These are phyloP conservation scores for Cornus florida DNA, from an alignment of 148 eudicot species.

Conservation along the genomic window DNA sequence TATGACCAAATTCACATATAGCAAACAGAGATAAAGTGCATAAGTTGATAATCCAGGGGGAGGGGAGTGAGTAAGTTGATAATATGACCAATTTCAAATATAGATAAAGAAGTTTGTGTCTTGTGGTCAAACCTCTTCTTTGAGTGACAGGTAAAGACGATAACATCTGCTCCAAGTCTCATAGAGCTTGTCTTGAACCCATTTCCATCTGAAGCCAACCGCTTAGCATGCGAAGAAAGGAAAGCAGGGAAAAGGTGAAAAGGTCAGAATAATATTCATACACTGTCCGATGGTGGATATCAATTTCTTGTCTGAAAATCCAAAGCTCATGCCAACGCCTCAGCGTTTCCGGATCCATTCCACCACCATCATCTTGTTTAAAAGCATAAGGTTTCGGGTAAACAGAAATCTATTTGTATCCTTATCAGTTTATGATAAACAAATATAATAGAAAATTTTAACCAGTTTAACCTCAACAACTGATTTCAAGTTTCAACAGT, in stretches of 20 bases:
- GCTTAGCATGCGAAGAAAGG: constrained; percentile 8
- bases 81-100: constrained; percentile 4
- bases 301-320: constrained; percentile 64
- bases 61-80: no score
- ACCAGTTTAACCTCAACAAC: background rate
- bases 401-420: background rate
- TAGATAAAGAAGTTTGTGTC: background rate
- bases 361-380: constrained; percentile 62
- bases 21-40: background rate
- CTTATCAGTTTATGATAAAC: background rate
- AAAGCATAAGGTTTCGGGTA: constrained; percentile 20
- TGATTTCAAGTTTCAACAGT: background rate
- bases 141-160: constrained; percentile 52
- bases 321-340: constrained; percentile 72
- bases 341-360: constrained; percentile 62
- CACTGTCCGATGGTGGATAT: constrained; percentile 62
- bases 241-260: background rate
- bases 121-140: constrained; percentile 31
- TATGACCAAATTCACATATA: no score
- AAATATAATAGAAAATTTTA: background rate
- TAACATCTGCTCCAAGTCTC: constrained; percentile 80
- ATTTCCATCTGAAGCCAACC: constrained; percentile 56
- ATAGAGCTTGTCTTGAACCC: constrained; percentile 78
- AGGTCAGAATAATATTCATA: constrained; percentile 22
- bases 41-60: background rate